Percentiles rank a stretch among this genome's conserved stretches.
Conservation (phyloP, 2,329 filamentous ascomycete species). For the Epichloe uncinata region DNA sequence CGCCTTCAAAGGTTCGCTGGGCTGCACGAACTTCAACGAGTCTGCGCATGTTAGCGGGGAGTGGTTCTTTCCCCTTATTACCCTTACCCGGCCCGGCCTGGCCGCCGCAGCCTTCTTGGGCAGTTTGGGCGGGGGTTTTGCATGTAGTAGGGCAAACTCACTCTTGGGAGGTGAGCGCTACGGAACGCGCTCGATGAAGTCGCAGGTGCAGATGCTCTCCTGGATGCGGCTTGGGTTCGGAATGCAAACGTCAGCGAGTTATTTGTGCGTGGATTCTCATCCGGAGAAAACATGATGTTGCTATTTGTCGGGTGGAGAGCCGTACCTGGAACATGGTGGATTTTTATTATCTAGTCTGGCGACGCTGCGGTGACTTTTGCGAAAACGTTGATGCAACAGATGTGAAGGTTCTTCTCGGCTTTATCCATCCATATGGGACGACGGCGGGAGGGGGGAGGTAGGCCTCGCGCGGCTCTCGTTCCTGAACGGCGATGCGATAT, state of each 20-base stretch:
- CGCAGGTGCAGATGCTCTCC: conserved; percentile 66
- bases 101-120: too few species aligned
- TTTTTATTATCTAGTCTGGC: too few species aligned
- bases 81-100: too few species aligned
- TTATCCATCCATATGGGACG: too few species aligned
- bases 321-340: conserved; percentile 10
- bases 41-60: conserved; percentile 20
- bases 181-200: conserved; percentile 69
- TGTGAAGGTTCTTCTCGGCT: neutral
- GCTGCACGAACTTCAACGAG: conserved; percentile 90
- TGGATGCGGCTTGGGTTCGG: conserved; percentile 40
- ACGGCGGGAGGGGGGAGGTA: too few species aligned
- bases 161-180: conserved; percentile 70
- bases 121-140: too few species aligned
- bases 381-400: neutral
- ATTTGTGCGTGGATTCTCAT: neutral
- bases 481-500: neutral
- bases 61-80: too few species aligned
- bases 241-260: too few species aligned
- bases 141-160: conserved; percentile 10
- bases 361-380: neutral
- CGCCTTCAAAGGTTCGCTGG: conserved; percentile 92
- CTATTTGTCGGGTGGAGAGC: neutral
- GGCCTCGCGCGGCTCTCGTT: neutral
- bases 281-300: too few species aligned